Percentiles rank a stretch among this genome's conserved stretches.
phyloP scores from a whole-genome alignment of 139 green algal genomes.

The Micromonas pusilla region DNA sequence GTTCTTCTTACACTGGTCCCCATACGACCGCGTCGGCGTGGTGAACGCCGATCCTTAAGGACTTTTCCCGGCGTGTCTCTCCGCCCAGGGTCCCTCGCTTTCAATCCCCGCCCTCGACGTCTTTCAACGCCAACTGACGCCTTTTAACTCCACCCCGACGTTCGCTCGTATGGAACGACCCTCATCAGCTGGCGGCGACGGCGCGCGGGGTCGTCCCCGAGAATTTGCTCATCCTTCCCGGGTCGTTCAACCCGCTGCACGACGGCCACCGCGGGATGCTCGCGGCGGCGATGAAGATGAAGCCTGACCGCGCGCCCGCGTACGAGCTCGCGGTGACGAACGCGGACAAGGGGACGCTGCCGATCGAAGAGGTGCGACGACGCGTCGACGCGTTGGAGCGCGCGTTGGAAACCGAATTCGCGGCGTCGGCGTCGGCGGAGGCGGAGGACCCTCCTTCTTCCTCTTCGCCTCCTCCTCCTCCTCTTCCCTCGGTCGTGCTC shows the following conservation, averaged over 20 bases:
- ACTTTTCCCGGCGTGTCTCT: too few species aligned
- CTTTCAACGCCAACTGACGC: too few species aligned
- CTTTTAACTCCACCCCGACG: too few species aligned
- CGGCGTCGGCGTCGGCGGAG: background rate
- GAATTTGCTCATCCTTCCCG: constrained; percentile 60
- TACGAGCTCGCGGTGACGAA: constrained; percentile 80
- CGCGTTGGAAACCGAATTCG: background rate
- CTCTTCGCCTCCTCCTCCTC: background rate
- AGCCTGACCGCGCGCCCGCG: background rate
- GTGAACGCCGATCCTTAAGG: too few species aligned
- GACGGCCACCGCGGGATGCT: constrained; percentile 63
- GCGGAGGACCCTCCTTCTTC: background rate
- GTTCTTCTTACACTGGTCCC: too few species aligned
- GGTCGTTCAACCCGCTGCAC: constrained; percentile 90
- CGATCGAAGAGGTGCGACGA: constrained; percentile 45
- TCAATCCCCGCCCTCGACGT: too few species aligned
- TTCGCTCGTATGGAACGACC: background rate
- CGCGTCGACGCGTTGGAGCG: constrained; percentile 66
- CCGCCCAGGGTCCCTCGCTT: too few species aligned
- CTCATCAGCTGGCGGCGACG: background rate
- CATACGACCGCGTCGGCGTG: too few species aligned
- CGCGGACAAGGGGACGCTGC: constrained; percentile 79
- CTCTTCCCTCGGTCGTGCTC: constrained; percentile 61
- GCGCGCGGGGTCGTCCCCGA: background rate
- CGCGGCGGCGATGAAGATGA: constrained; percentile 29